Percentiles rank a stretch among this genome's conserved stretches.
Evolutionary conservation across 805 yeast genomes (phyloP).

Genomic region (Candida golubevii): DNA sequence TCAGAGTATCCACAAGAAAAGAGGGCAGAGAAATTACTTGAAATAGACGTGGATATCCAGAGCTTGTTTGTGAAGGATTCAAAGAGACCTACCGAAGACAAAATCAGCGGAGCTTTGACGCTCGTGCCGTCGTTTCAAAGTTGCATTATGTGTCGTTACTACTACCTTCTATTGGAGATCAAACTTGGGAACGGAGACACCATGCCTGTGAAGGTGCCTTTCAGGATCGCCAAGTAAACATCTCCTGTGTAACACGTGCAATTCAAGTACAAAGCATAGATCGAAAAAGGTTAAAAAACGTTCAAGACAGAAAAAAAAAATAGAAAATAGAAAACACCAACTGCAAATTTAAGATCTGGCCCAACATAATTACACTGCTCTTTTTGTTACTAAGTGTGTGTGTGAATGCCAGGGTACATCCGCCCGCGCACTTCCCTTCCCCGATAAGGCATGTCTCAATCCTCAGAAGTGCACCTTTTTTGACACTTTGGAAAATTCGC

Average conservation of each 20-base stretch:
- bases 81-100: conserved; percentile 12
- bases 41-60: conserved; percentile 12
- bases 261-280: no score
- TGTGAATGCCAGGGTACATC: no score
- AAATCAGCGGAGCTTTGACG: conserved; percentile 14
- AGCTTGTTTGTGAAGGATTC: conserved; percentile 11
- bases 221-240: conserved; percentile 11
- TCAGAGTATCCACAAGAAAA: not conserved
- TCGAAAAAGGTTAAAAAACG: no score
- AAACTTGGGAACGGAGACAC: conserved; percentile 19
- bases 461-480: no score
- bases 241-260: no score
- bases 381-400: no score
- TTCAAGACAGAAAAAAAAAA: no score
- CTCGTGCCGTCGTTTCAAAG: conserved; percentile 28
- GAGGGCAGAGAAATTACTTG: conserved; percentile 5
- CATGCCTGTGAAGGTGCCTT: conserved; percentile 19
- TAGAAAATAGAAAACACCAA: not conserved
- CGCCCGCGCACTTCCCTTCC: no score
- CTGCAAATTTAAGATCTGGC: not conserved
- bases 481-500: no score
- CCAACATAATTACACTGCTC: no score
- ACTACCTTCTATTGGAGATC: conserved; percentile 19
- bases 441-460: no score
- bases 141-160: conserved; percentile 26